phyloP scores from a whole-genome alignment of 495 filamentous ascomycete genomes.

The Penicillium argentinense region DNA sequence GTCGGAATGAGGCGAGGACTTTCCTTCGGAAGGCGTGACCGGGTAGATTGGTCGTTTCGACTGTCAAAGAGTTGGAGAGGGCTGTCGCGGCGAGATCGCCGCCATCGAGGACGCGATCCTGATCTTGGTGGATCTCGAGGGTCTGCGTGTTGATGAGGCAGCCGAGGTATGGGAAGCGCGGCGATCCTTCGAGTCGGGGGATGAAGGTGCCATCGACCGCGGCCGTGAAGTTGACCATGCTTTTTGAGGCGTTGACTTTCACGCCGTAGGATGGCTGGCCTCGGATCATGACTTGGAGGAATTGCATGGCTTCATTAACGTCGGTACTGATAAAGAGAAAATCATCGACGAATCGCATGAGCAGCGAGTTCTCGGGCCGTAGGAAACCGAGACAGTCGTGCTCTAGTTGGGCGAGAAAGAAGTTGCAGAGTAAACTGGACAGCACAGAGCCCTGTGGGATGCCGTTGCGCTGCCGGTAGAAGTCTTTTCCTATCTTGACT shows the following conservation, averaged over 20 bases:
- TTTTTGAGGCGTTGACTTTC: constrained; percentile 72
- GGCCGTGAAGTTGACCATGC: constrained; percentile 81
- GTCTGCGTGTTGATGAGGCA: constrained; percentile 70
- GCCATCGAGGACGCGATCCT: constrained; percentile 49
- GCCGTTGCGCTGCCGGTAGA: constrained; percentile 81
- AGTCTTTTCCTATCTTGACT: constrained; percentile 85
- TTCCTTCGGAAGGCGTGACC: constrained; percentile 78
- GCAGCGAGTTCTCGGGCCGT: constrained; percentile 54
- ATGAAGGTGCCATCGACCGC: constrained; percentile 55
- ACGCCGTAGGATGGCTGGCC: constrained; percentile 81
- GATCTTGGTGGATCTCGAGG: constrained; percentile 69
- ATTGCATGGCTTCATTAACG: constrained; percentile 59
- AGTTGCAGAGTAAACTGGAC: constrained; percentile 84
- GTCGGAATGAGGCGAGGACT: constrained; percentile 75
- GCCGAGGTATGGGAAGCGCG: constrained; percentile 85
- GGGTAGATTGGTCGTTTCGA: constrained; percentile 67
- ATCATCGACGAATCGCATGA: constrained; percentile 86
- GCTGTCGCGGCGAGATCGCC: constrained; percentile 36
- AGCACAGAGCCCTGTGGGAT: constrained; percentile 93
- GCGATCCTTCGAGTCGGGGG: constrained; percentile 43
- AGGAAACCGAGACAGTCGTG: constrained; percentile 65
- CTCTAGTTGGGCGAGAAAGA: constrained; percentile 91
- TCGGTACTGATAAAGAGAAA: constrained; percentile 84
- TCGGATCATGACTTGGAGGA: constrained; percentile 74
- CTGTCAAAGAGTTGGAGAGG: constrained; percentile 65